Evolutionary conservation across 306 rosid genomes (phyloP).

Genomic region (Citrullus colocynthis): DNA sequence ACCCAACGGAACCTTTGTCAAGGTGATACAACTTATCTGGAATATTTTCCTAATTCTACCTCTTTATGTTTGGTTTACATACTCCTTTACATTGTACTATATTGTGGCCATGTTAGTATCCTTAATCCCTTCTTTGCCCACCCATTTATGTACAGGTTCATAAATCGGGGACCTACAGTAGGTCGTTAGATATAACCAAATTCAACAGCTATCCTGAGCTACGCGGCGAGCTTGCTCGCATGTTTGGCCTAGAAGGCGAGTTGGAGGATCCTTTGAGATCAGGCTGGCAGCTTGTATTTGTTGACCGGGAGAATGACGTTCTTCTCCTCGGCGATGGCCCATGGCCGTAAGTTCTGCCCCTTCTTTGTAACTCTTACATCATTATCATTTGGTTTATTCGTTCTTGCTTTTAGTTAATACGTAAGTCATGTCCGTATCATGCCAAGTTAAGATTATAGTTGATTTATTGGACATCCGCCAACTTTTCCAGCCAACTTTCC

Average conservation of each 20-base stretch:
- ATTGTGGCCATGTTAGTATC: neutral
- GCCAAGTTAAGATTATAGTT: neutral
- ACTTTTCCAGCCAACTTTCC: neutral
- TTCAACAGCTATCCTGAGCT: conserved; percentile 76
- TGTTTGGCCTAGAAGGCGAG: conserved; percentile 80
- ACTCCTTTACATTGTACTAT: neutral
- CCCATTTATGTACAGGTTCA: conserved; percentile 24
- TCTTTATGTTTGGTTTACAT: neutral
- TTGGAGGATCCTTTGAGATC: conserved; percentile 93
- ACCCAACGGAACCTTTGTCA: conserved; percentile 62
- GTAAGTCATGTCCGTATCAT: neutral
- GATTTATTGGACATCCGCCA: neutral
- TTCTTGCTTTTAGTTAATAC: neutral
- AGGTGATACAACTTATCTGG: conserved; percentile 31
- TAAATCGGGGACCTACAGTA: conserved; percentile 47
- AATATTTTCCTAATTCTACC: neutral
- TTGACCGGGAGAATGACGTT: conserved; percentile 88
- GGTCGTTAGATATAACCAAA: conserved; percentile 56
- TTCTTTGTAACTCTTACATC: neutral
- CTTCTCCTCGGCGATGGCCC: conserved; percentile 84
- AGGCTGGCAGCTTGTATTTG: conserved; percentile 99
- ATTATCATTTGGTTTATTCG: neutral
- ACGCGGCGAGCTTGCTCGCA: conserved; percentile 73
- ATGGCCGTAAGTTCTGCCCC: conserved; percentile 36
- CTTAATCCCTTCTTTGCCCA: neutral